Evolutionary conservation across 2,329 filamentous ascomycete species (phyloP).

Genomic region (Graphium sp.): DNA sequence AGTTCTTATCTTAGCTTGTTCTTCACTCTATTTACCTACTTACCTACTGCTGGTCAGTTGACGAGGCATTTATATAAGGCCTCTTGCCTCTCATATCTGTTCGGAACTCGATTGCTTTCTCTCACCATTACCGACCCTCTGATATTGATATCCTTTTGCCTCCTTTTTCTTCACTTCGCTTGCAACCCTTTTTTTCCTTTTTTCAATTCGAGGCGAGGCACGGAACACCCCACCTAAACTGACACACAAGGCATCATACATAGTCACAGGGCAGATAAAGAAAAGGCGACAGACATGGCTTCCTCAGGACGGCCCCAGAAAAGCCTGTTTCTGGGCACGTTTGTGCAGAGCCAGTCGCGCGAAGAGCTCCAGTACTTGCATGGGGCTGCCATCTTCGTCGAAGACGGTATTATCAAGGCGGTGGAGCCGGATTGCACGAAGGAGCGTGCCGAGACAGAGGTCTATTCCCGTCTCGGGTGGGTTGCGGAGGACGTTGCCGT

Average conservation of each 20-base stretch:
- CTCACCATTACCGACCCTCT: neutral
- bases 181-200: neutral
- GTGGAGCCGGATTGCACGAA: slow-evolving; percentile 20
- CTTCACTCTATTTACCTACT: no score
- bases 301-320: slow-evolving; percentile 7
- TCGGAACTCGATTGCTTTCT: no score
- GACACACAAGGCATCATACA: no score
- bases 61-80: no score
- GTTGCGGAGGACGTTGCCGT: slow-evolving; percentile 17
- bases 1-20: no score
- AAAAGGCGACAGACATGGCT: neutral
- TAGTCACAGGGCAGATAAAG: no score
- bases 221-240: no score
- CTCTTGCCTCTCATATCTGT: no score
- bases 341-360: slow-evolving; percentile 32
- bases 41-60: no score
- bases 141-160: neutral
- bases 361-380: slow-evolving; percentile 33
- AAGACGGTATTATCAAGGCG: slow-evolving; percentile 31
- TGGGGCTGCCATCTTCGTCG: slow-evolving; percentile 31
- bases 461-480: slow-evolving; percentile 29
- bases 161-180: neutral
- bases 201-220: no score
- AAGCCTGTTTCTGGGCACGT: slow-evolving; percentile 35
- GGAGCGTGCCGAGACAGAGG: slow-evolving; percentile 12